Conservation (phyloP, 2,329 filamentous ascomycete genomes). For the Chalara sp. region DNA sequence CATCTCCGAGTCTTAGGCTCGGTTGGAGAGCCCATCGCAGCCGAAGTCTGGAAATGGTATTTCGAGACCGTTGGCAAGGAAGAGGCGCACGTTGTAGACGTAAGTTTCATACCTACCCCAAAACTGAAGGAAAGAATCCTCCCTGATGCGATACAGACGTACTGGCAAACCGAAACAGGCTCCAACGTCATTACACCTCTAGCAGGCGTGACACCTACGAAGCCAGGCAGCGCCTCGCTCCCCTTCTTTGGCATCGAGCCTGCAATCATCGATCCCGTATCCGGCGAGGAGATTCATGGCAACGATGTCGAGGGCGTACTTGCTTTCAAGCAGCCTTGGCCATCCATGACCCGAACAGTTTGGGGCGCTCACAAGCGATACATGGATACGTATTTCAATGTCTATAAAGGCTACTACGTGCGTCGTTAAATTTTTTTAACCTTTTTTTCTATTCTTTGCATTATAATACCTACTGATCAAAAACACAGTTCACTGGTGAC, state of each 20-base stretch:
- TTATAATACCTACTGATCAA: constrained; percentile 9
- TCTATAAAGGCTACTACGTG: constrained; percentile 97
- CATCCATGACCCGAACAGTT: constrained; percentile 95
- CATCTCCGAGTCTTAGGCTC: constrained; percentile 85
- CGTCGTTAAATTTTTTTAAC: constrained; percentile 39
- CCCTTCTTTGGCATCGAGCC: constrained; percentile 99
- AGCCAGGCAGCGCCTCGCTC: constrained; percentile 90
- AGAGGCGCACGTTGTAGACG: constrained; percentile 88
- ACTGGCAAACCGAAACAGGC: constrained; percentile 99
- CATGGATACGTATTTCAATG: constrained; percentile 96
- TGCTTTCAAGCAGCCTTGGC: constrained; percentile 68
- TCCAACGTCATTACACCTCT: constrained; percentile 93
- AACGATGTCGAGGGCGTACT: constrained; percentile 97
- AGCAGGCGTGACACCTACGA: constrained; percentile 89
- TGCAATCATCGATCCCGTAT: constrained; percentile 93
- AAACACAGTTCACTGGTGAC: constrained; percentile 73
- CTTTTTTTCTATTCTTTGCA: background rate
- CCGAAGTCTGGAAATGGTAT: constrained; percentile 99
- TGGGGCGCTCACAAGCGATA: constrained; percentile 98
- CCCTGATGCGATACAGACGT: constrained; percentile 55
- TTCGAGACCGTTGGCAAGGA: constrained; percentile 91
- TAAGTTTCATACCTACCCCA: constrained; percentile 41
- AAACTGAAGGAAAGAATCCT: constrained; percentile 7
- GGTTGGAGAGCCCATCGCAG: constrained; percentile 94
- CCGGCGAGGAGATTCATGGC: constrained; percentile 84